Evolutionary conservation across 176 grass and related monocot species (phyloP).

Genomic region (Puccinellia tenuiflora): DNA sequence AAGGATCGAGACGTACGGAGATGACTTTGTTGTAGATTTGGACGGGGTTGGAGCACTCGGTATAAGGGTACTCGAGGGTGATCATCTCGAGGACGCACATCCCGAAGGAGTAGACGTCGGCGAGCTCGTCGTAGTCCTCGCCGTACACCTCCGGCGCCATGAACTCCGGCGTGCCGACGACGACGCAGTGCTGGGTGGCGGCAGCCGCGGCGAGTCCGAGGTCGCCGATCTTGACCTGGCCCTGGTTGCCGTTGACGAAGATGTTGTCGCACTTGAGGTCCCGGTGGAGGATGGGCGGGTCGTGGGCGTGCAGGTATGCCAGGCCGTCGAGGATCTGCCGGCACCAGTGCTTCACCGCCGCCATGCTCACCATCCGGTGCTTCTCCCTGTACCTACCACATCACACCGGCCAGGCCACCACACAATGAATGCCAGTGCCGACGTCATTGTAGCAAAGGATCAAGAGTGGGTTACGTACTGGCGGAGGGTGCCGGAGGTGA

Average conservation of each 20-base stretch:
- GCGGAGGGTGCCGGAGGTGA: constrained; percentile 72
- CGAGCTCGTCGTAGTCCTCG: constrained; percentile 79
- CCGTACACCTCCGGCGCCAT: constrained; percentile 91
- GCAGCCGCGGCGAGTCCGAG: constrained; percentile 69
- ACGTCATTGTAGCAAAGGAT: background rate
- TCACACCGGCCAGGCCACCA: background rate
- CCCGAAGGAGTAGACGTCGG: constrained; percentile 89
- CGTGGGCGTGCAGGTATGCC: constrained; percentile 57
- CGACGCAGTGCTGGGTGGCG: constrained; percentile 25
- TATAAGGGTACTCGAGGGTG: constrained; percentile 80
- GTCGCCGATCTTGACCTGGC: constrained; percentile 91
- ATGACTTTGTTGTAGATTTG: constrained; percentile 97
- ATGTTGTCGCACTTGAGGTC: constrained; percentile 96
- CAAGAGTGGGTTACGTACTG: constrained; percentile 15
- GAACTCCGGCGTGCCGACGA: constrained; percentile 88
- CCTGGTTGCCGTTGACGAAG: constrained; percentile 80
- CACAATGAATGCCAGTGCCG: background rate
- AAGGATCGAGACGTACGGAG: constrained; percentile 36
- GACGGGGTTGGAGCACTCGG: constrained; percentile 67
- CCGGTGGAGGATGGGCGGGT: constrained; percentile 72
- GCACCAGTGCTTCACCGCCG: constrained; percentile 65
- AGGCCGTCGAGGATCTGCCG: constrained; percentile 62
- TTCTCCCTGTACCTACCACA: constrained; percentile 42
- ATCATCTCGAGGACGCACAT: constrained; percentile 97
- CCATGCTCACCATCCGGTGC: constrained; percentile 39